Evolutionary conservation across 768 basidiomycete species (phyloP).

Genomic region (Dioszegia aurantiaca): DNA sequence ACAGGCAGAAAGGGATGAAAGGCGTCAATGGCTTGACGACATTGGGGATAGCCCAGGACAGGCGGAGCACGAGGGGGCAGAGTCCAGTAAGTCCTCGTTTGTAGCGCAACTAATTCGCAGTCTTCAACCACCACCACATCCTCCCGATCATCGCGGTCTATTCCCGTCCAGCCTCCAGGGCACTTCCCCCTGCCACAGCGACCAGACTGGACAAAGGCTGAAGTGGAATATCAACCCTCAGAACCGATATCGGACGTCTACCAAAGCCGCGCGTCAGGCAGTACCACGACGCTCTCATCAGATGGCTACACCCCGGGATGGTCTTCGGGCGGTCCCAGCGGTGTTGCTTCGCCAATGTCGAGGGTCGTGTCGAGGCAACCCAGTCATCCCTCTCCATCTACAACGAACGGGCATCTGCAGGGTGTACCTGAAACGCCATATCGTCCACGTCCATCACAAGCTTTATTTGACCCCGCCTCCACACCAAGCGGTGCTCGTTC

Average conservation of each 20-base stretch:
- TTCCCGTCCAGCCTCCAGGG: conserved; percentile 23
- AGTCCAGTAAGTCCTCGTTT: conserved; percentile 38
- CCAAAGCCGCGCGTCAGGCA: too few relatives aligned
- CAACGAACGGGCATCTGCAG: too few relatives aligned
- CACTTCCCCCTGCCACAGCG: conserved; percentile 42
- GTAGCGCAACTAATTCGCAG: conserved; percentile 8
- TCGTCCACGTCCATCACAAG: conserved; percentile 6
- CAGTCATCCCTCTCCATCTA: not conserved
- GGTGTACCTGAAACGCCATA: not conserved
- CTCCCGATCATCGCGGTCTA: conserved; percentile 37
- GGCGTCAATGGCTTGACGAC: conserved; percentile 36
- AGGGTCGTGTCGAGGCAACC: not conserved
- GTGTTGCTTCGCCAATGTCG: not conserved
- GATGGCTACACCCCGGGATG: not conserved
- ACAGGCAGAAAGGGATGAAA: conserved; percentile 38
- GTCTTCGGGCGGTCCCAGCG: not conserved
- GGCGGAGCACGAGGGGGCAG: conserved; percentile 28
- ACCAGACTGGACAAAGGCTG: conserved; percentile 39
- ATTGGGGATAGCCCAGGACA: conserved; percentile 21
- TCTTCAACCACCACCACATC: conserved; percentile 38
- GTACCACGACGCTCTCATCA: too few relatives aligned
- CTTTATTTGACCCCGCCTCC: conserved; percentile 32
- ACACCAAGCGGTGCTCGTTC: conserved; percentile 15
- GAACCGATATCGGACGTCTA: not conserved
- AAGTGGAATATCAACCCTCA: not conserved